Evolutionary conservation across 1,139 yeast genomes (phyloP).

Genomic region (Sugiyamaella pinicola): DNA sequence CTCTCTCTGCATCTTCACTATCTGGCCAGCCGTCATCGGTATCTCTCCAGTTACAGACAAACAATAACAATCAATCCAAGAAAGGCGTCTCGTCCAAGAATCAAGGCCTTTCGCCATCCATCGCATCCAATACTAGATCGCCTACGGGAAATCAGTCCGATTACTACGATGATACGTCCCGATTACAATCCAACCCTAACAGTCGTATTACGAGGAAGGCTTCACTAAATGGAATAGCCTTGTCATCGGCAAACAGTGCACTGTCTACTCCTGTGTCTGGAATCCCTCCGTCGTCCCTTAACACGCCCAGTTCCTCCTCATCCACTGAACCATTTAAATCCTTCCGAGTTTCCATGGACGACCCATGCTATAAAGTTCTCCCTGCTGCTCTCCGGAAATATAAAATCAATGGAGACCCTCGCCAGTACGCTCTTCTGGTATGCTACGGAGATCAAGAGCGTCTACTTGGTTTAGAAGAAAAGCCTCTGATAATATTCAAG

Average conservation of each 20-base stretch:
- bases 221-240: constrained; percentile 16
- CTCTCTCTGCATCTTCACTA: constrained; percentile 14
- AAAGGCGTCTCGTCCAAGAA: neutral
- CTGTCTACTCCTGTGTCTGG: constrained; percentile 19
- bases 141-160: constrained; percentile 9
- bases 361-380: constrained; percentile 84
- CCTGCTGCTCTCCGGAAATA: constrained; percentile 91
- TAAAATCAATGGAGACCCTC: constrained; percentile 81
- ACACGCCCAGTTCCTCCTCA: constrained; percentile 20
- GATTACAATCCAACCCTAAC: neutral
- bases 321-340: constrained; percentile 75
- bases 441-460: constrained; percentile 89
- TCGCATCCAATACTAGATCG: constrained; percentile 3
- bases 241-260: constrained; percentile 10
- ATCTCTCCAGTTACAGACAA: constrained; percentile 3
- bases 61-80: constrained; percentile 8
- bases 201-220: constrained; percentile 13
- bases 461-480: constrained; percentile 78
- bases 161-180: constrained; percentile 2
- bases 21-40: constrained; percentile 10
- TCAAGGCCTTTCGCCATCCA: constrained; percentile 7
- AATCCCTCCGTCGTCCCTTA: constrained; percentile 6
- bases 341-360: constrained; percentile 84
- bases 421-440: constrained; percentile 83
- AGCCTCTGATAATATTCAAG: constrained; percentile 85